phyloP scores from a whole-genome alignment of 2,329 filamentous ascomycete genomes.

The Pestalotiopsis sp. region DNA sequence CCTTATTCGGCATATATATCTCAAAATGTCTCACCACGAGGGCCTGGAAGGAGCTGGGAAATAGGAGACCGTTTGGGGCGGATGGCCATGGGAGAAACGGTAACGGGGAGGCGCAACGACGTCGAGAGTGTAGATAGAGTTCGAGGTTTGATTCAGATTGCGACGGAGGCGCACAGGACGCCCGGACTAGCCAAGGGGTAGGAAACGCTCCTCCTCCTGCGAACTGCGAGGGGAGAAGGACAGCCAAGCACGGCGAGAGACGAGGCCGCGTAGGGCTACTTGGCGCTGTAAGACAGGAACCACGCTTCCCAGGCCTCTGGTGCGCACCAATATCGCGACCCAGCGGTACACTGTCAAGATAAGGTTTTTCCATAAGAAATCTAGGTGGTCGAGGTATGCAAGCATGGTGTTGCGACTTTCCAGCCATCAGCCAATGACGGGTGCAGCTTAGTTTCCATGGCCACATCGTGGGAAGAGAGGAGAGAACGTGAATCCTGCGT shows the following conservation, averaged over 20 bases:
- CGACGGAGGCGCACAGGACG: neutral
- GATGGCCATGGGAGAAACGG: neutral
- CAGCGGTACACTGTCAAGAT: neutral
- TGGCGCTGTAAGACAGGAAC: neutral
- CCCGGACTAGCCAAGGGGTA: neutral
- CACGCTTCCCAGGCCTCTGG: neutral
- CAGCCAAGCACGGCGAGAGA: neutral
- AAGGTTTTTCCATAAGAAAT: neutral
- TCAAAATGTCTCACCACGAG: neutral
- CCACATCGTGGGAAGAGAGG: neutral
- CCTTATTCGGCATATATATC: neutral
- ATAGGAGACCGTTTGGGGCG: neutral
- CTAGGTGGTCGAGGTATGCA: neutral
- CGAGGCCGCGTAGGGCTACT: neutral
- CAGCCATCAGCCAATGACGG: neutral
- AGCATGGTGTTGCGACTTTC: neutral
- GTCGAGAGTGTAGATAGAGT: neutral
- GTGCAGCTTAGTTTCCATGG: neutral
- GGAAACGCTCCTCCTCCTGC: neutral
- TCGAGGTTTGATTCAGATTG: neutral
- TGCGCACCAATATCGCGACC: neutral
- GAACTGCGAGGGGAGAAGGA: neutral
- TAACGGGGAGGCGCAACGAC: neutral
- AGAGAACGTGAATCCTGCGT: neutral
- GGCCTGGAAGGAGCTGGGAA: neutral